phyloP scores from a whole-genome alignment of 306 rosid species.

The Prosopis cineraria region DNA sequence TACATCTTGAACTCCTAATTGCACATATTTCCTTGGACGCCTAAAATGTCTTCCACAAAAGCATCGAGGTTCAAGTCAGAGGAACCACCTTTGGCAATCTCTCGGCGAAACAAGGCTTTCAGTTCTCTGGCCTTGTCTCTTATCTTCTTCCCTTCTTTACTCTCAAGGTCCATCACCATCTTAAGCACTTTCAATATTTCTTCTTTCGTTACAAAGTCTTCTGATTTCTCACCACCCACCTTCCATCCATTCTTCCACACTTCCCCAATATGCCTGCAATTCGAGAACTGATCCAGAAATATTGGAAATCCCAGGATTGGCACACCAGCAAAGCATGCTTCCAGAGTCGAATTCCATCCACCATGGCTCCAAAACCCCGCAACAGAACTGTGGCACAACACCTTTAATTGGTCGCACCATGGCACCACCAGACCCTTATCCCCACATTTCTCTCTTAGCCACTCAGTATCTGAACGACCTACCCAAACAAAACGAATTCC shows the following conservation, averaged over 20 bases:
- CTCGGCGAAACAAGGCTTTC: constrained; percentile 38
- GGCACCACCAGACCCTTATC: constrained; percentile 51
- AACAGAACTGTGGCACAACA: constrained; percentile 47
- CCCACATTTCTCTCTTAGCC: constrained; percentile 46
- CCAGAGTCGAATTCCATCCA: constrained; percentile 65
- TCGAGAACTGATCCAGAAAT: constrained; percentile 55
- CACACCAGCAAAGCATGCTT: constrained; percentile 48
- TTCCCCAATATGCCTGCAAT: constrained; percentile 44
- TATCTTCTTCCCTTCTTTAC: constrained; percentile 37
- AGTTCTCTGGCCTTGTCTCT: constrained; percentile 47
- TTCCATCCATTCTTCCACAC: constrained; percentile 56
- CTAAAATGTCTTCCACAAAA: constrained; percentile 6
- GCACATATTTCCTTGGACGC: no score
- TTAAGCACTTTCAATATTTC: constrained; percentile 34
- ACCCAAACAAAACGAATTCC: constrained; percentile 49
- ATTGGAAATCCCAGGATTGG: constrained; percentile 54
- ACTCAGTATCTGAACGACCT: constrained; percentile 45
- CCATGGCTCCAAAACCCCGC: constrained; percentile 67
- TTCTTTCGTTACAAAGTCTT: constrained; percentile 8
- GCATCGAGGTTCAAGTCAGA: constrained; percentile 46
- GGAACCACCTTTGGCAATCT: constrained; percentile 47
- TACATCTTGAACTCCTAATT: no score
- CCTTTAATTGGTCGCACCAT: constrained; percentile 65
- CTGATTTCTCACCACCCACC: background rate
- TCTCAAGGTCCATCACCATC: constrained; percentile 44